Evolutionary conservation across 148 eudicot genomes (phyloP), one percentile per base, ranked within the genome.

Genomic region (Rhododendron simsii): DNA sequence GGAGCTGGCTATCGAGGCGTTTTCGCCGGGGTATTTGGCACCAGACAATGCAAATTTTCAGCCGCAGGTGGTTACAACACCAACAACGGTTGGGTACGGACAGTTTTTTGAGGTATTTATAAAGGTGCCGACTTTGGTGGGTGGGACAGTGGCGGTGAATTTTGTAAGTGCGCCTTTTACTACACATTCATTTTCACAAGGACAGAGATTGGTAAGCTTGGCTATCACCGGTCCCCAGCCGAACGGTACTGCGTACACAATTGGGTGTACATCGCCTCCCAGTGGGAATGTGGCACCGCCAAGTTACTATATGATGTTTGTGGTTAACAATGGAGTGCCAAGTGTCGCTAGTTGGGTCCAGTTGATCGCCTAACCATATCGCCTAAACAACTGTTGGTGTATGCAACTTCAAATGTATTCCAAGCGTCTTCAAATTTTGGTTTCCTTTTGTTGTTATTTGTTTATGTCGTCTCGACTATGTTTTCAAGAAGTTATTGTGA

Each of bases 171-270:
- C 99, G 3, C 99, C 99, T 0, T 95, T 96, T 85, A 92, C 96
- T 0, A 96, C 99, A 0, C 98, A 96, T 83, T 96, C 99, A 4
- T 96, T 93, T 41, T 95, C 99, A 2, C 99, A 96, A 69, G 99
- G 99, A 53, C 98, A 95, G 88, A 87, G 99, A 88, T 75, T 96
- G 82, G 94, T 96, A 84, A 96, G 95, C 84, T 84, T 96, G 82
- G 59, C 33, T 0, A 91, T 88, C 28, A 87, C 84, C n/a, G 88
- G 91, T 2, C 89, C 94, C 0, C 20, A 88, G 39, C 91, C 92
- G 23, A 88, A 47, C 7, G 86, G 75, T 1, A 87, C 50, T 0
- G 33, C 87, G 45, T 96, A 93, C 37, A 90, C 51, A 87, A 85
- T 95, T 10, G 87, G 87, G 37, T 92, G 96, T 83, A 89, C 91